phyloP scores from a whole-genome alignment of 2,329 filamentous ascomycete genomes.

The Claviceps africana region DNA sequence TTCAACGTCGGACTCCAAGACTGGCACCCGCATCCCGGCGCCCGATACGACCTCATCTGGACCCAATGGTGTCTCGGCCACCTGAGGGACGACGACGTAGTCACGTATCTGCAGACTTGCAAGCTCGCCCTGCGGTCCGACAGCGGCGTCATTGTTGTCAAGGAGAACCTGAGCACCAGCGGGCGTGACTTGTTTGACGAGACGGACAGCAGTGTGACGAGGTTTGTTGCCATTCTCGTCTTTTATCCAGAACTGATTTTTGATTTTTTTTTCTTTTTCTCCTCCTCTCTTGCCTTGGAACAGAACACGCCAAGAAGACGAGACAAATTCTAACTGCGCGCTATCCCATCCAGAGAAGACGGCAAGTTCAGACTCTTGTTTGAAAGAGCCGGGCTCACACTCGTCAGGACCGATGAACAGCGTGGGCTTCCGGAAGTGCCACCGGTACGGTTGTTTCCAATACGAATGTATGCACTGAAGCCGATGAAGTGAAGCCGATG shows the following conservation, averaged over 20 bases:
- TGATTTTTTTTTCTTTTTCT: neutral
- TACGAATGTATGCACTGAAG: conserved; percentile 65
- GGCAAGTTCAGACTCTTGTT: conserved; percentile 59
- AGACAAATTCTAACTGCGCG: neutral
- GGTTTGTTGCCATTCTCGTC: conserved; percentile 23
- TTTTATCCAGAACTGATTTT: neutral
- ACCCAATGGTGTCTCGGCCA: conserved; percentile 84
- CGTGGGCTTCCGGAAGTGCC: conserved; percentile 50
- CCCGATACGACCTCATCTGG: conserved; percentile 69
- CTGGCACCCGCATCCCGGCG: conserved; percentile 38
- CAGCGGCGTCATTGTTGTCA: conserved; percentile 23
- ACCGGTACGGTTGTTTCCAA: conserved; percentile 42
- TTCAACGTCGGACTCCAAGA: conserved; percentile 62
- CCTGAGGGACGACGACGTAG: conserved; percentile 59
- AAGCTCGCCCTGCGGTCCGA: conserved; percentile 22
- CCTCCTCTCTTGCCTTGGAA: too few relatives aligned
- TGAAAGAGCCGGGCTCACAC: conserved; percentile 47
- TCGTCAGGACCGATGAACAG: conserved; percentile 62
- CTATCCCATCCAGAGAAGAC: conserved; percentile 41
- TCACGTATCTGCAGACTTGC: conserved; percentile 52
- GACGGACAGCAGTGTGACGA: conserved; percentile 63
- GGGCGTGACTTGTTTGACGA: conserved; percentile 59
- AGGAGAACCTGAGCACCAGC: conserved; percentile 56
- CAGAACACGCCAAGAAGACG: too few relatives aligned
- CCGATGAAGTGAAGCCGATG: conserved; percentile 27